phyloP scores from a whole-genome alignment of 208 protist species.

The Leishmania amazonensis region DNA sequence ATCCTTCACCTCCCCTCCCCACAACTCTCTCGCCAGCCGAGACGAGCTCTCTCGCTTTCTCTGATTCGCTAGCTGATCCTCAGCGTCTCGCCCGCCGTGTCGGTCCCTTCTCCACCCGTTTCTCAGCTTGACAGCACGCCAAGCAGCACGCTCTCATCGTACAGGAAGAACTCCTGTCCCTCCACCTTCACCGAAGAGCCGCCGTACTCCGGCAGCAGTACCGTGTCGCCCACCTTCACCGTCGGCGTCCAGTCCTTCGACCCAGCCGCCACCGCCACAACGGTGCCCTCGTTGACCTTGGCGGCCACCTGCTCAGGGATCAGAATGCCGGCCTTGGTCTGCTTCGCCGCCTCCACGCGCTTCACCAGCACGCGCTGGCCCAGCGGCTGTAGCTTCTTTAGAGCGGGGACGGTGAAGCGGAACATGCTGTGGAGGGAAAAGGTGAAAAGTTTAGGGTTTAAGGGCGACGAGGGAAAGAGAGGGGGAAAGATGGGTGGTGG shows the following conservation, averaged over 20 bases:
- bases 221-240: constrained; percentile 89
- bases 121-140: constrained; percentile 79
- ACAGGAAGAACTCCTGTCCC: constrained; percentile 93
- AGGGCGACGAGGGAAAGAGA: background rate
- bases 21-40: background rate
- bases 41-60: background rate
- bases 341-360: constrained; percentile 86
- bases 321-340: constrained; percentile 93
- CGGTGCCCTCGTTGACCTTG: constrained; percentile 93
- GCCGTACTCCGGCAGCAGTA: constrained; percentile 92
- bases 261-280: constrained; percentile 87
- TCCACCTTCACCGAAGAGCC: constrained; percentile 90
- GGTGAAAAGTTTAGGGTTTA: background rate
- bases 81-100: background rate
- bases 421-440: constrained; percentile 53
- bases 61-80: background rate
- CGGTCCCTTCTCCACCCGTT: background rate
- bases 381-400: constrained; percentile 92
- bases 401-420: constrained; percentile 63
- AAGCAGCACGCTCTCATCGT: constrained; percentile 87
- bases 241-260: constrained; percentile 92
- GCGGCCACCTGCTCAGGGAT: constrained; percentile 92
- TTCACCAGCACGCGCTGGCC: constrained; percentile 91
- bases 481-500: background rate
- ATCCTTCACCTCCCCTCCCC: constrained; percentile 3